A percentile compares a stretch with the other conserved stretches of the same genome.
These are phyloP conservation scores for Fusarium napiforme DNA, from an alignment of 2,329 filamentous ascomycete genomes.

Conservation along the genomic window DNA sequence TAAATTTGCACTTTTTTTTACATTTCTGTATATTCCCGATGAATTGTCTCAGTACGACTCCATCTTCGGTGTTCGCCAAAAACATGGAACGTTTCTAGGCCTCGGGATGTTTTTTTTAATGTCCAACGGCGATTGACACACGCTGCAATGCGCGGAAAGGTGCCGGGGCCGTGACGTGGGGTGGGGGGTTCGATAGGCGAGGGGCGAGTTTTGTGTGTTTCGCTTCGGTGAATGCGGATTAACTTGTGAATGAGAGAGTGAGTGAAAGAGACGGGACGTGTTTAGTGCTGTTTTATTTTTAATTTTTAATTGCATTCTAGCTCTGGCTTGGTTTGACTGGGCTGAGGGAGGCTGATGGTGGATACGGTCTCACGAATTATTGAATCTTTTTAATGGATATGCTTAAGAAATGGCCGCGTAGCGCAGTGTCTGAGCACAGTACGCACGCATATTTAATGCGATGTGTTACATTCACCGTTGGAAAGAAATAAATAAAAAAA, in stretches of 20 bases:
- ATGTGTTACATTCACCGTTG: not conserved
- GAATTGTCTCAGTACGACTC: not conserved
- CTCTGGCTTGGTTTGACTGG: not conserved
- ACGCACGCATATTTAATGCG: not conserved
- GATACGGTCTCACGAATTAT: not conserved
- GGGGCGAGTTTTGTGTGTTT: not conserved
- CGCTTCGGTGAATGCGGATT: conserved; percentile 26
- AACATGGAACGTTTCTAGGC: conserved; percentile 17
- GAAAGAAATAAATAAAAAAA: not conserved
- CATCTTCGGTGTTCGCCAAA: conserved; percentile 23
- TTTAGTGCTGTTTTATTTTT: not conserved
- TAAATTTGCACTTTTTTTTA: not conserved
- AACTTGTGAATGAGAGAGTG: not conserved
- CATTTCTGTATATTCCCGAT: not conserved
- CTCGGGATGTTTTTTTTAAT: not conserved
- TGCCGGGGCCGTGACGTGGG: conserved; percentile 2
- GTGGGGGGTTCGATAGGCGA: conserved; percentile 29
- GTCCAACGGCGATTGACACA: not conserved
- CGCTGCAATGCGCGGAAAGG: conserved; percentile 7
- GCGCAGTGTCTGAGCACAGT: not conserved
- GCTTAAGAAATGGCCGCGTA: not conserved
- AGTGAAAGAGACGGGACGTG: not conserved
- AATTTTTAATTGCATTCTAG: not conserved
- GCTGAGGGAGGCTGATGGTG: conserved; percentile 23
- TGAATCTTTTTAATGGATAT: conserved; percentile 8